phyloP scores from a whole-genome alignment of 345 rosid genomes.

The Bruguiera sexangula region DNA sequence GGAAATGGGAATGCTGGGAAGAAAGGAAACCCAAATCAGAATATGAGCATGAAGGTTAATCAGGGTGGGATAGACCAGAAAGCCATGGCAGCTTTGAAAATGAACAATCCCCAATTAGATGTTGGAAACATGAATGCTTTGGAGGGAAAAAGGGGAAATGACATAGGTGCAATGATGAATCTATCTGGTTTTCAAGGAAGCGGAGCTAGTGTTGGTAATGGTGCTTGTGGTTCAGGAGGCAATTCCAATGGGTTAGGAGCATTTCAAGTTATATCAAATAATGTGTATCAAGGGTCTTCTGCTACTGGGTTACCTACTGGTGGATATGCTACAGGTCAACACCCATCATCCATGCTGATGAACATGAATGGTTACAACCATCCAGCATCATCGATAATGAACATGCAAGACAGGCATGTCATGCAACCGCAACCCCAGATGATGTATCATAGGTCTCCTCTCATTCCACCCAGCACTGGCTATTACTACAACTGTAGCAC shows the following conservation, averaged over 20 bases:
- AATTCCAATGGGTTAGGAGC: slow-evolving; percentile 35
- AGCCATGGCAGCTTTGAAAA: slow-evolving; percentile 49
- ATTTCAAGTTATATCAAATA: slow-evolving; percentile 25
- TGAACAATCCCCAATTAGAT: slow-evolving; percentile 38
- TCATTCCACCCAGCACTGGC: slow-evolving; percentile 53
- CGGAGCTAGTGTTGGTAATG: slow-evolving; percentile 14
- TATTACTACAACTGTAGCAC: slow-evolving; percentile 46
- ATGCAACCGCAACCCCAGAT: slow-evolving; percentile 52
- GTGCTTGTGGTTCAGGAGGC: slow-evolving; percentile 28
- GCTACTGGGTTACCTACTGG: slow-evolving; percentile 28
- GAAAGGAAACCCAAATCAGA: slow-evolving; percentile 57
- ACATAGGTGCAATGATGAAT: slow-evolving; percentile 46
- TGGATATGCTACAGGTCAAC: slow-evolving; percentile 29
- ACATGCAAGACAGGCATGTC: slow-evolving; percentile 45
- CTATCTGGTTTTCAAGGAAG: slow-evolving; percentile 43
- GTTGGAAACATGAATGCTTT: slow-evolving; percentile 14
- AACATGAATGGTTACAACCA: slow-evolving; percentile 45
- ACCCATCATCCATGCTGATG: slow-evolving; percentile 42
- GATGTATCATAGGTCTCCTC: slow-evolving; percentile 60
- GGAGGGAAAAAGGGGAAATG: slow-evolving; percentile 40
- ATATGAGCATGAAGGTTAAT: slow-evolving; percentile 27
- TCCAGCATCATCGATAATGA: slow-evolving; percentile 40
- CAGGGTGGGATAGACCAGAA: slow-evolving; percentile 43
- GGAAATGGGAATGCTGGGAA: slow-evolving; percentile 40
- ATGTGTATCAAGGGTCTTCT: slow-evolving; percentile 33